phyloP scores from a whole-genome alignment of 768 basidiomycete genomes.

The Termitomyces sp. region DNA sequence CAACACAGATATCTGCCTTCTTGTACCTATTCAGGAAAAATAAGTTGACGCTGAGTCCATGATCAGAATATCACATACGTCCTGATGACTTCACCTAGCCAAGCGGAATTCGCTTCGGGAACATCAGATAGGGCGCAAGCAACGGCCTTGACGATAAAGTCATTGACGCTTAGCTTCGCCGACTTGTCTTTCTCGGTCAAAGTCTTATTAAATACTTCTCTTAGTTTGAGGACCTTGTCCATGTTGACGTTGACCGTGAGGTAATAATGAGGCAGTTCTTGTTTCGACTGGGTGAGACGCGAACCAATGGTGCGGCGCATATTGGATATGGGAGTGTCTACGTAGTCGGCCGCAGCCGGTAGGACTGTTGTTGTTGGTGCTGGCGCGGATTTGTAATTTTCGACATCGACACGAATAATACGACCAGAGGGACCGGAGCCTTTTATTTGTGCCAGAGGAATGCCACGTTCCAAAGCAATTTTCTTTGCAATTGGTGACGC shows the following conservation, averaged over 20 bases:
- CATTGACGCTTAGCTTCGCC: conserved; percentile 95
- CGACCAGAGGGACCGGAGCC: conserved; percentile 93
- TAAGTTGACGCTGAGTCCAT: neutral
- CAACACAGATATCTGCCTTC: conserved; percentile 95
- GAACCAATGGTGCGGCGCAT: conserved; percentile 94
- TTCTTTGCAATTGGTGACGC: conserved; percentile 96
- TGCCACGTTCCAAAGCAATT: conserved; percentile 90
- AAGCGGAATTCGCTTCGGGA: conserved; percentile 96
- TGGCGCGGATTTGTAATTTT: conserved; percentile 71
- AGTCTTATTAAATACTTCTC: conserved; percentile 93
- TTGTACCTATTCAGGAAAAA: conserved; percentile 60
- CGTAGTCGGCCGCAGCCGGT: conserved; percentile 68
- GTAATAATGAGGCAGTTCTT: conserved; percentile 96
- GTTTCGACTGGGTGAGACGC: conserved; percentile 90
- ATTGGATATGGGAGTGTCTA: conserved; percentile 86
- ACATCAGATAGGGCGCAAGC: conserved; percentile 90
- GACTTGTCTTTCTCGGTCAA: conserved; percentile 83
- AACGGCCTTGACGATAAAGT: conserved; percentile 96
- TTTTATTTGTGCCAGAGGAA: conserved; percentile 86
- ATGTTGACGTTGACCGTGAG: conserved; percentile 93
- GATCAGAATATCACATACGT: conserved; percentile 56
- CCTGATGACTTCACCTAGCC: conserved; percentile 94
- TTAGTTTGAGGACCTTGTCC: conserved; percentile 92
- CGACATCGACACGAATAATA: conserved; percentile 92
- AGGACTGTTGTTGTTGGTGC: conserved; percentile 41